phyloP scores from a whole-genome alignment of 495 filamentous ascomycete genomes.

The Xylaria venustula region DNA sequence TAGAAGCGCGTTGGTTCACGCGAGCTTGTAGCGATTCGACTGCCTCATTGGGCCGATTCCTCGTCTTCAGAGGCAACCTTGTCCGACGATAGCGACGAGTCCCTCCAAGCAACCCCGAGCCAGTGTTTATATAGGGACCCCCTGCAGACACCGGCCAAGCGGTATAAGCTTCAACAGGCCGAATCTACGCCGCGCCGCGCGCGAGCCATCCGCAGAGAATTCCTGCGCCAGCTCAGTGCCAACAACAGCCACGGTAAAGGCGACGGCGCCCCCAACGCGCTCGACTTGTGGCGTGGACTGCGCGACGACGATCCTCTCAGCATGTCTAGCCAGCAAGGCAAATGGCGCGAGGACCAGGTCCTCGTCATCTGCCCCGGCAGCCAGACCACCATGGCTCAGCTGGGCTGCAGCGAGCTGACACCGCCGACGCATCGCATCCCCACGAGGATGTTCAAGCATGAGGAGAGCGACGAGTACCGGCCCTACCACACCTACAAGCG shows the following conservation, averaged over 20 bases:
- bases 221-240: background rate
- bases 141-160: background rate
- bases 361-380: constrained; percentile 90
- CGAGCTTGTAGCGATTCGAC: constrained; percentile 11
- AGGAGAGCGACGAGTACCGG: constrained; percentile 76
- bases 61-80: constrained; percentile 4
- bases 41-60: constrained; percentile 5
- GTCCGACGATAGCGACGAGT: background rate
- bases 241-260: background rate
- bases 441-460: constrained; percentile 90
- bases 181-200: constrained; percentile 4
- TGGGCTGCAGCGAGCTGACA: constrained; percentile 89
- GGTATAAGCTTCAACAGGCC: background rate
- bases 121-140: background rate
- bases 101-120: background rate
- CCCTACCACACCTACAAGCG: constrained; percentile 77
- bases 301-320: constrained; percentile 15
- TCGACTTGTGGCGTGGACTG: too few relatives aligned
- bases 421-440: constrained; percentile 77
- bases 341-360: constrained; percentile 55
- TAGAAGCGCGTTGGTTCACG: constrained; percentile 15
- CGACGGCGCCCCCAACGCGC: background rate
- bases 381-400: constrained; percentile 87
- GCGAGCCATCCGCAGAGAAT: constrained; percentile 12
- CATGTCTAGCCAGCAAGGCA: constrained; percentile 48